phyloP scores from a whole-genome alignment of 192 early-diverging fungal genomes.

The Kappamyces sp. region DNA sequence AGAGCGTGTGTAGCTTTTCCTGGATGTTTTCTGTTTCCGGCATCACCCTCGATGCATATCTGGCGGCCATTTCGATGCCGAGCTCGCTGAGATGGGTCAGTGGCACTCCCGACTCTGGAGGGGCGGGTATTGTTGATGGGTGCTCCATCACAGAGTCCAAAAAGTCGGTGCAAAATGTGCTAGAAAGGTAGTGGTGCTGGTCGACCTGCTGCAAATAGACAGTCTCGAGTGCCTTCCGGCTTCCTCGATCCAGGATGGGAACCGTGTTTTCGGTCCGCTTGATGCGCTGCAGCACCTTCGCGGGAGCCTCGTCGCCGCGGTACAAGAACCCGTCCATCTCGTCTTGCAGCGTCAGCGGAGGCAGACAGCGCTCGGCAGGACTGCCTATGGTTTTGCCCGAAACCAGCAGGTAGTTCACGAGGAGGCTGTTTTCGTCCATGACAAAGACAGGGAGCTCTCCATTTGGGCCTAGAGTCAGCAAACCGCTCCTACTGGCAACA shows the following conservation, averaged over 20 bases:
- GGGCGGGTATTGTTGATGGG: too few species aligned
- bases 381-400: constrained; percentile 33
- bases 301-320: constrained; percentile 16
- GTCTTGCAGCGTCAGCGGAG: constrained; percentile 21
- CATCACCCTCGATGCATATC: constrained; percentile 26
- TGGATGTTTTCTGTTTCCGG: constrained; percentile 1
- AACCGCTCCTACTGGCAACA: constrained; percentile 1
- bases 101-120: too few species aligned
- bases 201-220: too few species aligned
- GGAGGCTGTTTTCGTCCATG: constrained; percentile 37
- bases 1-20: not conserved
- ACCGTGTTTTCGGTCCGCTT: not conserved
- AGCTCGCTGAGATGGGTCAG: not conserved
- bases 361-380: constrained; percentile 34
- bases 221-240: constrained; percentile 1
- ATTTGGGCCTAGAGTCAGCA: not conserved
- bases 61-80: constrained; percentile 18
- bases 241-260: constrained; percentile 3
- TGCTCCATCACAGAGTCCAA: too few species aligned
- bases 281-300: not conserved
- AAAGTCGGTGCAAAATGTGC: too few species aligned
- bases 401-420: constrained; percentile 37
- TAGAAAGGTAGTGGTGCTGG: too few species aligned
- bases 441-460: constrained; percentile 14
- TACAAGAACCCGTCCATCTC: constrained; percentile 14